Base-by-base conservation (phyloP, 2,329 filamentous ascomycete genomes). In the Aspergillus unguis region DNA sequence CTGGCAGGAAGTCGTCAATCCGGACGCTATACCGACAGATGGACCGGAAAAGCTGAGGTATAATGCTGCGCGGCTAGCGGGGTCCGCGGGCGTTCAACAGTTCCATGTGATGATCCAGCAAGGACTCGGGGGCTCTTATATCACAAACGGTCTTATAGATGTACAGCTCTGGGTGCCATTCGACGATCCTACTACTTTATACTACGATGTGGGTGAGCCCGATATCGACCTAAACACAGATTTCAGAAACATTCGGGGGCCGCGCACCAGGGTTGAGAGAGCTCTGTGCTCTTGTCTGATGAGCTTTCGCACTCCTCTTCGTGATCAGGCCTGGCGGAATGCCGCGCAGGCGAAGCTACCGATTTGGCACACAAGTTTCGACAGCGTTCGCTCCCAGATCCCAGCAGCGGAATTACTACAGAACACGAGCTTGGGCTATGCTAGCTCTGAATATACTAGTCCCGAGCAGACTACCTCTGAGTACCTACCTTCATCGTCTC, bases 181-280 rank as follows among this genome's bases (percentile, higher is more conserved):
- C 5, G 47, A 67, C 31, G 53, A 65, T 9, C 62, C 61, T 10
- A 53, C 25, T n/a, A 63, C 49, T 1, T 56, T 67, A 2, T 65
- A 63, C 52, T 65, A 68, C 43, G 46, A 60, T 48, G 51, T 62
- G 4, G 54, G 59, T 44, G 60, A 67, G 8, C 62, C 61, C 1
- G 63, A 58, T 32, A 36, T 53, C 29, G 55, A 66, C 29, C 49
- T 56, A n/a, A 44, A 54, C 23, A 9, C 11, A 25, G 56, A 37
- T 36, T 7, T 10, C 5, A 1, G n/a, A 23, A 8, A 4, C 9
- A 6, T 17, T 35, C 7, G 9, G 48, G 5, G 1, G 8, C 37
- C 52, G 3, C 33, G 1, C 4, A 48, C 46, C n/a, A 1, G 6
- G 3, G 53, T 65, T 46, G 46, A 35, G 3, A 52, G 59, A 11